Conservation (phyloP, 2,329 filamentous ascomycete species). For the Aspergillus japonicus region DNA sequence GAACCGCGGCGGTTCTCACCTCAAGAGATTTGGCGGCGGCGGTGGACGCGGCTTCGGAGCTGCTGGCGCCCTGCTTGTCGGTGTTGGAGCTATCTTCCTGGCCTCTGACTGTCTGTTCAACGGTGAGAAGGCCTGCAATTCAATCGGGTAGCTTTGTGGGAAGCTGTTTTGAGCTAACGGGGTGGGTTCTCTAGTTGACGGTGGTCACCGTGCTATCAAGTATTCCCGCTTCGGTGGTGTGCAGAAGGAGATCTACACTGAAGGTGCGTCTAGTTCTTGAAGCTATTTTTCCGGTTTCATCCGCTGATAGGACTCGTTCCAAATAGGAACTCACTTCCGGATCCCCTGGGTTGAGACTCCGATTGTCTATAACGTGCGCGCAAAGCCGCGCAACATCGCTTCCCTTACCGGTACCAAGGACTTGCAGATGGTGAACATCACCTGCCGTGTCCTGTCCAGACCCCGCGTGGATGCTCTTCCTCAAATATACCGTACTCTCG, state of each 20-base stretch:
- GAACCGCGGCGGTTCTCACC: slow-evolving; percentile 42
- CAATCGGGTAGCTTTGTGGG: neutral
- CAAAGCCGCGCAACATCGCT: slow-evolving; percentile 93
- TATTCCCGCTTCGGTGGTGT: slow-evolving; percentile 92
- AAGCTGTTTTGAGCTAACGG: slow-evolving; percentile 13
- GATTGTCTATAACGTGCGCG: slow-evolving; percentile 95
- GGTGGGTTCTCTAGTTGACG: slow-evolving; percentile 66
- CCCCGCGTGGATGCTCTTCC: slow-evolving; percentile 85
- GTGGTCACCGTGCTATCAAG: slow-evolving; percentile 98
- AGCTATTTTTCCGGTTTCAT: slow-evolving; percentile 3
- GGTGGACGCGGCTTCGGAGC: slow-evolving; percentile 56
- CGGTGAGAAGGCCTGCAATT: slow-evolving; percentile 45
- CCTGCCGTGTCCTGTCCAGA: slow-evolving; percentile 94
- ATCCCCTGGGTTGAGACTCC: slow-evolving; percentile 98
- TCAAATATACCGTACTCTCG: slow-evolving; percentile 94
- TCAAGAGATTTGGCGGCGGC: slow-evolving; percentile 44
- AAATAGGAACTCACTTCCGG: slow-evolving; percentile 81
- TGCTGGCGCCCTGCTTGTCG: slow-evolving; percentile 53
- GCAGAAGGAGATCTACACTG: slow-evolving; percentile 90
- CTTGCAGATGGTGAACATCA: slow-evolving; percentile 99
- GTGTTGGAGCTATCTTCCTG: slow-evolving; percentile 45
- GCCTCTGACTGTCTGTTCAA: slow-evolving; percentile 65
- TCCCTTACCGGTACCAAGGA: slow-evolving; percentile 98
- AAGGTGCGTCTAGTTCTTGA: slow-evolving; percentile 61
- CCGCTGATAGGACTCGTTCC: neutral